Base-by-base conservation (phyloP, 176 grass and related monocot species). In the Luzula sylvatica region DNA sequence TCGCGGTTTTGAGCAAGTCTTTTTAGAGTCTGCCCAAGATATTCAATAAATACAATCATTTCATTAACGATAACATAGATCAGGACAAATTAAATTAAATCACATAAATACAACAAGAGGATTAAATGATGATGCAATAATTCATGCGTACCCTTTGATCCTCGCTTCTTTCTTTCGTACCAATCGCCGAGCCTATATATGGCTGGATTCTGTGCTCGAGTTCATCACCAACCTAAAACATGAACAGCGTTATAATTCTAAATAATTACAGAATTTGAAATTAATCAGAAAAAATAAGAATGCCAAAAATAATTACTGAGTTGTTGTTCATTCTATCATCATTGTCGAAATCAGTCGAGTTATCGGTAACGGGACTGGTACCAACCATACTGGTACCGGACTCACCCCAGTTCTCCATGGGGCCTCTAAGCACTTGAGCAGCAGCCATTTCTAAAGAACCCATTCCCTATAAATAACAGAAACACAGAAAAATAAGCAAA, bases 1-100 rank as follows among this genome's bases (percentile, higher is more conserved):
- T n/a, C n/a, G n/a, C n/a, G n/a, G n/a, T n/a, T n/a, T n/a, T n/a
- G 92, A 17, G 74, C 92, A 21, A 98, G 85, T 53, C 85, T 82
- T 49, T 81, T 79, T 9, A 79, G 68, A 1, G 67, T 51, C 92
- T 98, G 73, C 69, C 38, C 7, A 51, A 19, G 8, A 17, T 9
- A 28, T n/a, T n/a, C n/a, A n/a, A 35, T 35, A 35, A 32, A 32
- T 3, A 32, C 3, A 32, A 32, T 32, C 29, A 32, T 3, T 4
- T 32, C n/a, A n/a, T 32, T 32, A 32, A 32, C 8, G 5, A 32
- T 32, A 32, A 32, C 29, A 32, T 8, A 32, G 29, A 32, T 4
- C 29, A 32, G 8, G 8, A 32, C 29, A 3, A 4, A 32, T 8
- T 32, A 32, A 32, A 32, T 8, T 4, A 32, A 32, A 32, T 32